Evolutionary conservation across 1,284 basidiomycete species (phyloP), one percentile per base, ranked within the genome.

Genomic region (Ceratorhiza oryzae-sativae): DNA sequence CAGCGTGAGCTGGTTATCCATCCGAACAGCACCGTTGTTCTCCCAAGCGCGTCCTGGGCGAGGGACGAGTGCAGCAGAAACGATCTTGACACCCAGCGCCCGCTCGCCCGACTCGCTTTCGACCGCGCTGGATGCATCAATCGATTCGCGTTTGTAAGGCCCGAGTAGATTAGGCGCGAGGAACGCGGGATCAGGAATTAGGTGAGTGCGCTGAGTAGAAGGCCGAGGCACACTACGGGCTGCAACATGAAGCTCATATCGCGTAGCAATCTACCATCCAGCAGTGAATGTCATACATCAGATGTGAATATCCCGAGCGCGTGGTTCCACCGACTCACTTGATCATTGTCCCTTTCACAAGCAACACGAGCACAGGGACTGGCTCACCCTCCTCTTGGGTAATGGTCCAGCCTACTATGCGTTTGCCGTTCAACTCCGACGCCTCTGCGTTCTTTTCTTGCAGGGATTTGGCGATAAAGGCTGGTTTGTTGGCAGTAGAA

Each of bases 231-330:
- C 53, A n/a, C 39, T 39, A 10, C 65, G 65, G 5, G 32, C 65
- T 18, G 65, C 65, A 18, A 68, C 65, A 32, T 68, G 65, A 8
- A 68, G 53, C 51, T 68, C 65, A 34, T 68, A 68, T 58, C 65
- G 65, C 36, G 51, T 68, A 12, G 62, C 30, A 23, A 49, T 42
- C 62, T 56, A 30, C 18, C 10, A 53, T 53, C n/a, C 51, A 15
- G 30, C n/a, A n/a, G 20, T 25, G 32, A 27, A 53, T 53, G 51
- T 15, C 51, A 27, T 30, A 18, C 27, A 51, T 58, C 20, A 58
- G 56, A 39, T 2, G n/a, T 58, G 32, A 41, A 39, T 39, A 39
- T 20, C 12, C 34, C 56, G 32, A 20, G 4, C 32, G 10, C 9
- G 12, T 12, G 25, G 34, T 36, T n/a, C 5, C 23, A 67, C 23